Evolutionary conservation across 2,329 filamentous ascomycete genomes (phyloP), one percentile per base, ranked within the genome.

Genomic region (Venturiaceae sp.): DNA sequence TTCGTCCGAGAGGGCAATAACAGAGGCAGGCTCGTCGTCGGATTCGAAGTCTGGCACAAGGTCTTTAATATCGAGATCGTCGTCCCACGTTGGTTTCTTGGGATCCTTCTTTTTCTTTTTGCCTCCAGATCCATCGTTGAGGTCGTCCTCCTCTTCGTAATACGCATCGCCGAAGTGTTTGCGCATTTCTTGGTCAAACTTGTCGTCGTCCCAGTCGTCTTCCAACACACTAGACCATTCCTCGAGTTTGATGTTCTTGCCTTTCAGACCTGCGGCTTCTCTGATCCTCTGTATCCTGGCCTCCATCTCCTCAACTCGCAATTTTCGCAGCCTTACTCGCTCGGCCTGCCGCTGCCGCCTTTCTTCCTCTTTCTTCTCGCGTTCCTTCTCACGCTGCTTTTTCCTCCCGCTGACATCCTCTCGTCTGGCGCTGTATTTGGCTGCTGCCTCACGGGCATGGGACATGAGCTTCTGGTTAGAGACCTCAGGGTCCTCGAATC

Each of bases 31-130:
- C 30, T 69, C 66, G 52, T 69, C 60, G 16, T 79, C 82, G 28
- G 90, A 88, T 21, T 89, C 83, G 68, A 95, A 96, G 61, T 95
- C 90, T 1, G 90, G 91, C 30, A 96, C 77, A 55, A 96, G 80
- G 70, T 96, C 92, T 61, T 88, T 90, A 75, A 99, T 97, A 69
- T 97, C 92, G 66, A 99, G 96, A 69, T 99, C 94, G 67, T 97
- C 91, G 66, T 96, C 90, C 87, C 92, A 99, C 62, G 84, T 88
- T 9, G 90, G 90, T 75, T 95, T 95, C 79, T 89, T 90, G 9
- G 81, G 74, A 64, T 83, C 84, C 68, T 82, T 84, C 69, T 83
- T 84, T 57, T 68, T 72, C 58, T 68, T 68, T 54, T 68, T 59
- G 53, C 61, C 62, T 23, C 62, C 72, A 64, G 67, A 69, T 19